Percentiles rank a stretch among this genome's conserved stretches.
phyloP scores from a whole-genome alignment of 768 basidiomycete genomes.

The Steccherinum ochraceum region DNA sequence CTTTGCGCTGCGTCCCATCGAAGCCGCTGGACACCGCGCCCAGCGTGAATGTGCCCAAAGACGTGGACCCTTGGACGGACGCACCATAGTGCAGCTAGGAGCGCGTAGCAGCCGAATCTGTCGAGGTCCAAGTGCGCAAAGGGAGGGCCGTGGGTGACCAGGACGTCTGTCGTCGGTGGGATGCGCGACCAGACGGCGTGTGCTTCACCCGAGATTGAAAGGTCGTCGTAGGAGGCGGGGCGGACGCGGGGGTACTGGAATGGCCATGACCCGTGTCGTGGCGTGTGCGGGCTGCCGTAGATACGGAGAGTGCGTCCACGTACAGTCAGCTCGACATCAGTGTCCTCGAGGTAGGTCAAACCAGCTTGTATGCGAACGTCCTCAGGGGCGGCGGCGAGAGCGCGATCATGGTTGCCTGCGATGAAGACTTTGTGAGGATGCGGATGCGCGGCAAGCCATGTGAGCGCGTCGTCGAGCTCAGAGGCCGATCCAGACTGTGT shows the following conservation, averaged over 20 bases:
- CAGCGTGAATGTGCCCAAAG: background rate
- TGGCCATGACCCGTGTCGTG: conserved; percentile 26
- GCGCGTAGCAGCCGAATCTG: background rate
- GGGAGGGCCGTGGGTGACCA: conserved; percentile 14
- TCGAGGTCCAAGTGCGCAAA: background rate
- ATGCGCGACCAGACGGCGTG: conserved; percentile 23
- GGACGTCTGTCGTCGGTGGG: conserved; percentile 29
- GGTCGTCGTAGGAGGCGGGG: too few species aligned
- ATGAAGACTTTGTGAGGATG: conserved; percentile 66
- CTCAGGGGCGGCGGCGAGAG: conserved; percentile 14
- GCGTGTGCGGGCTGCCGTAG: conserved; percentile 35
- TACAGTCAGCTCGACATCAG: conserved; percentile 22
- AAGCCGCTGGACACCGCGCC: too few species aligned
- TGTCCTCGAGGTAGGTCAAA: conserved; percentile 35
- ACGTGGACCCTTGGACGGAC: background rate
- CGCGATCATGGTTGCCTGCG: conserved; percentile 59
- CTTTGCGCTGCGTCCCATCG: too few species aligned
- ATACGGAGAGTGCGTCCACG: conserved; percentile 25
- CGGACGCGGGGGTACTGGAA: conserved; percentile 36
- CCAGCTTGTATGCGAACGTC: too few species aligned
- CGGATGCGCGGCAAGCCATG: conserved; percentile 51
- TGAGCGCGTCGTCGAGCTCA: conserved; percentile 43
- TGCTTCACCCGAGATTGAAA: too few species aligned
- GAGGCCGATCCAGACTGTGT: conserved; percentile 41
- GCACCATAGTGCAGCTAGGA: background rate